Evolutionary conservation across 2,329 filamentous ascomycete genomes (phyloP).

Genomic region (Xylariaceae sp.): DNA sequence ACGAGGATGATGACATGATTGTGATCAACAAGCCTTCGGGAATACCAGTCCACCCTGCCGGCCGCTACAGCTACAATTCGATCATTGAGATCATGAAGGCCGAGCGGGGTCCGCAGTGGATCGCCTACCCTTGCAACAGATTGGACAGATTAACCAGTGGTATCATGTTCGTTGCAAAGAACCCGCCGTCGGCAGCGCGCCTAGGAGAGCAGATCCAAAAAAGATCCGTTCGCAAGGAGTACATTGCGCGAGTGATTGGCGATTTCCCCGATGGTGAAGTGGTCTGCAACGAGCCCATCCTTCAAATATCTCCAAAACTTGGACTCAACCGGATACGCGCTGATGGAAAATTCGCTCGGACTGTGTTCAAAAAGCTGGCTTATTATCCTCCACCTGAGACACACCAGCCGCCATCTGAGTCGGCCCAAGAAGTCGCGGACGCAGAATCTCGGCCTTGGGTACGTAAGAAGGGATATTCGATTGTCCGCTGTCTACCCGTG

Average conservation of each 20-base stretch:
- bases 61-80: conserved; percentile 93
- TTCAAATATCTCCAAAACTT: conserved; percentile 90
- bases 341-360: conserved; percentile 82
- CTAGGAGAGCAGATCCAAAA: conserved; percentile 71
- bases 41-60: conserved; percentile 90
- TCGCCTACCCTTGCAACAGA: conserved; percentile 75
- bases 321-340: conserved; percentile 92
- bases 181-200: conserved; percentile 69
- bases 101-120: conserved; percentile 54
- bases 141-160: conserved; percentile 90
- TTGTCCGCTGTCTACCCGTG: conserved; percentile 87
- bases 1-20: conserved; percentile 89
- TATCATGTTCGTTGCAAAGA: conserved; percentile 97
- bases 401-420: conserved; percentile 14
- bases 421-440: conserved; percentile 17
- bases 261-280: conserved; percentile 88
- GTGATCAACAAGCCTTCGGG: conserved; percentile 97
- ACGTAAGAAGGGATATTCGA: conserved; percentile 76
- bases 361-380: conserved; percentile 86
- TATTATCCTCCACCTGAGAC: conserved; percentile 64
- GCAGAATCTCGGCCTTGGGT: conserved; percentile 38
- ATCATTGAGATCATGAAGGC: conserved; percentile 89
- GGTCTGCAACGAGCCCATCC: conserved; percentile 87
- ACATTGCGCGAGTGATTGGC: conserved; percentile 84
- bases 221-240: conserved; percentile 88